These are phyloP conservation scores for Wickerhamiella shivajii DNA, from an alignment of 805 yeast species.

Conservation along the genomic window DNA sequence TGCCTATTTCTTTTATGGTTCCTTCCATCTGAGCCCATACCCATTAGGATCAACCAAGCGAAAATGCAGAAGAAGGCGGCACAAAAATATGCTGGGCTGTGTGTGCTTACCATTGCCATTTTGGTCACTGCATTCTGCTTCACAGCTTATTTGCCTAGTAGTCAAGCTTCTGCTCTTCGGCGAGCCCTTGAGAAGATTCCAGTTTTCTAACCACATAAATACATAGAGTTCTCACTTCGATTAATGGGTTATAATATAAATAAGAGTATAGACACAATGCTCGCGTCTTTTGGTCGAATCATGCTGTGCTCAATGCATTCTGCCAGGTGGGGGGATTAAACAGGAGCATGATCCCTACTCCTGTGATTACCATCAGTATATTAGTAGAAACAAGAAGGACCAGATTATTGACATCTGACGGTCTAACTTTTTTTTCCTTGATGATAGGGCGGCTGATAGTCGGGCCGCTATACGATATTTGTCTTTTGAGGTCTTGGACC, in stretches of 20 bases:
- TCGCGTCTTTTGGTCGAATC: no score
- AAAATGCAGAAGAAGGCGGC: slow-evolving; percentile 40
- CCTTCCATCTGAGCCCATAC: slow-evolving; percentile 71
- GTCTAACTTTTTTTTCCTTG: slow-evolving; percentile 7
- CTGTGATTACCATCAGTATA: slow-evolving; percentile 16
- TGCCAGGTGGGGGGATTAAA: slow-evolving; percentile 19
- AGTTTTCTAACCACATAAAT: background rate
- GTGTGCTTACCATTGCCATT: slow-evolving; percentile 5
- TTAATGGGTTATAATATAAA: background rate
- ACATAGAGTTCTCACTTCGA: background rate
- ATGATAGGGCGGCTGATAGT: background rate
- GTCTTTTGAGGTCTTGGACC: slow-evolving; percentile 6
- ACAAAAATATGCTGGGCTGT: slow-evolving; percentile 6
- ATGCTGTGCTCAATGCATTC: no score
- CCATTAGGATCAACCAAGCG: slow-evolving; percentile 76
- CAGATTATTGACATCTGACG: slow-evolving; percentile 13
- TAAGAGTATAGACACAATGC: slow-evolving; percentile 6
- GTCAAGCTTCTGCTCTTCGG: background rate
- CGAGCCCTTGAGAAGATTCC: background rate
- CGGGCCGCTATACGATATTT: background rate
- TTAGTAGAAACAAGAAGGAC: slow-evolving; percentile 15
- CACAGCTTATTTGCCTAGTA: background rate
- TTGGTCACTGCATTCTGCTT: background rate
- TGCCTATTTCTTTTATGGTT: slow-evolving; percentile 92
- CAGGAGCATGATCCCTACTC: slow-evolving; percentile 18